Evolutionary conservation across 2,329 filamentous ascomycete genomes (phyloP).

Genomic region (Penicillium sp.): DNA sequence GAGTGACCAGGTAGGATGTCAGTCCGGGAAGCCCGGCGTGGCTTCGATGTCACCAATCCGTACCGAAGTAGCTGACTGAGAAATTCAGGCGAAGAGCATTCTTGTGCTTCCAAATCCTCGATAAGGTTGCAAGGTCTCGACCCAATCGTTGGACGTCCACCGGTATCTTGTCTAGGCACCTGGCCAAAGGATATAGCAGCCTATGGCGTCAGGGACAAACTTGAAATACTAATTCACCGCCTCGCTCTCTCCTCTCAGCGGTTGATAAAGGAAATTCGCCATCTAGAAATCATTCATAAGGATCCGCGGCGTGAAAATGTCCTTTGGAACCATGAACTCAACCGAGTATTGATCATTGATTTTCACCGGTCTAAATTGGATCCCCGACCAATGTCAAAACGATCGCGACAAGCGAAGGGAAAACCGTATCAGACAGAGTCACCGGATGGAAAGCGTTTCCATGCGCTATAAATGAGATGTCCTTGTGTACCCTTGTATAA

Average conservation of each 20-base stretch:
- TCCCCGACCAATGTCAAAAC: neutral
- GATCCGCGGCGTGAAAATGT: neutral
- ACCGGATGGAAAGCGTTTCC: neutral
- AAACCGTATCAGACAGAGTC: neutral
- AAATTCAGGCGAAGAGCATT: neutral
- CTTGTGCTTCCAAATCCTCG: neutral
- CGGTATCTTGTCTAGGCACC: neutral
- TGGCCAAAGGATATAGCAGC: too few species aligned
- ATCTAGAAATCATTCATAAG: constrained; percentile 16
- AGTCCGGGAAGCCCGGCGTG: neutral
- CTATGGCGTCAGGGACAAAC: too few species aligned
- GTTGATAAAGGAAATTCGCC: neutral
- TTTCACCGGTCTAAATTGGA: neutral
- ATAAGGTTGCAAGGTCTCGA: neutral
- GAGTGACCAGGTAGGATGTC: neutral
- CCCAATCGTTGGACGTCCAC: neutral
- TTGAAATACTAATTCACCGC: too few species aligned
- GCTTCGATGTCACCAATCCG: neutral
- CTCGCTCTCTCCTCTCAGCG: too few species aligned
- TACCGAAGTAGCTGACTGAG: neutral
- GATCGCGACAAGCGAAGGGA: neutral
- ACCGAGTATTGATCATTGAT: neutral
- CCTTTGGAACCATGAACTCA: neutral
- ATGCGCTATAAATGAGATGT: neutral
- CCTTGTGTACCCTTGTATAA: neutral